Evolutionary conservation across 768 basidiomycete species (phyloP), one percentile per base, ranked within the genome.

Genomic region (Tricholoma sp.): DNA sequence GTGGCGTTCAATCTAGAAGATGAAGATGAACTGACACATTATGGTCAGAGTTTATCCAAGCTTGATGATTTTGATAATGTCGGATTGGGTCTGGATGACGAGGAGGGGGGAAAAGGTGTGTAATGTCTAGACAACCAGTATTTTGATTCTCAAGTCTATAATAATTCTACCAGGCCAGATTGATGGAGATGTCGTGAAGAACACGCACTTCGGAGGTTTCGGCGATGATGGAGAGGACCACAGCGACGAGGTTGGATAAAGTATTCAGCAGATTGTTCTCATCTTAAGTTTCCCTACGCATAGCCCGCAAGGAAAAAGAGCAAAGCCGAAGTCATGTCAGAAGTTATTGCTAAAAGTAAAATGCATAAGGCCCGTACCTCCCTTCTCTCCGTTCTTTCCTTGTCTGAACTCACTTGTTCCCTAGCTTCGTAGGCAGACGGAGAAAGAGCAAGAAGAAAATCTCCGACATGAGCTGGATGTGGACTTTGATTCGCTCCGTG

Each of bases 311-410:
- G 86, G 58, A 97, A 96, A 72, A 96, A 91, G 73, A 84, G 87
- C 4, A 97, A 96, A 72, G 88, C 91, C 1, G 95, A 99, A 66
- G 91, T 98, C 59, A 98, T 99, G 97, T 84, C 90, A 0, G 97
- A 99, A 69, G 90, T 99, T 32, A 92, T 99, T 46, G 90, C 93
- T 1, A 99, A 98, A 73, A 95, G 93, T 73, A 99, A 99, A 72
- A 84, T 86, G 51, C 85, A 98, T 75, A 98, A 96, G 78, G 96
- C 93, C 63, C 22, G 11, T n/a, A 35, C n/a, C 10, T 34, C 55
- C 18, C 19, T 72, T 35, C 31, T 57, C 45, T 54, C 55, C 9
- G 45, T 12, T 22, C 32, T 57, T 29, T 51, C 4, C 12, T 46
- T 24, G 5, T 41, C 31, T 47, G 4, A 1, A 45, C 34, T 59